These are phyloP conservation scores for Chrysochromulina parva DNA, from an alignment of 78 protist genomes.

Conservation along the genomic window DNA sequence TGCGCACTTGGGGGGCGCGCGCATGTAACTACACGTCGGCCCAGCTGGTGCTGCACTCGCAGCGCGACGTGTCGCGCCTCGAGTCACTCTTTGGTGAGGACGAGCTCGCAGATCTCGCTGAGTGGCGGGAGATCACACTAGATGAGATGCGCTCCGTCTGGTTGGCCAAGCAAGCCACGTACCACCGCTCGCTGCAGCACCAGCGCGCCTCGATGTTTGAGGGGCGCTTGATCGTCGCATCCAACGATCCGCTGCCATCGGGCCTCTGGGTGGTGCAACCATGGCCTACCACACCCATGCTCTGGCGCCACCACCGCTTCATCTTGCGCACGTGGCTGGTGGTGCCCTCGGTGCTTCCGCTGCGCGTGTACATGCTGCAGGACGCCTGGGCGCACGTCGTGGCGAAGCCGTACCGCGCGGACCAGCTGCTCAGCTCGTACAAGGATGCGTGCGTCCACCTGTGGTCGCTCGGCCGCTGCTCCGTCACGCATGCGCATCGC, in stretches of 20 bases:
- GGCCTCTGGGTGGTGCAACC: no score
- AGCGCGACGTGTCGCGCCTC: background rate
- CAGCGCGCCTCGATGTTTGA: background rate
- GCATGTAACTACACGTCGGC: background rate
- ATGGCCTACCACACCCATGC: no score
- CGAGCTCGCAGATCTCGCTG: background rate
- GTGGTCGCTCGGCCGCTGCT: background rate
- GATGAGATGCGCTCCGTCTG: background rate
- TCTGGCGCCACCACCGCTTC: no score
- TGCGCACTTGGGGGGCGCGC: background rate
- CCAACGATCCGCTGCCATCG: background rate
- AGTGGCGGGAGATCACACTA: background rate
- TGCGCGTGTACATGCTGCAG: background rate
- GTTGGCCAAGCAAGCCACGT: background rate
- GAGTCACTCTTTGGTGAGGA: background rate
- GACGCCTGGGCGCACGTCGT: background rate
- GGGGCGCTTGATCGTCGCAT: background rate
- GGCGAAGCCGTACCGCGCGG: background rate
- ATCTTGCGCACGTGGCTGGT: no score
- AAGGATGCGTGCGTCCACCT: background rate
- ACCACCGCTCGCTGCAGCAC: background rate
- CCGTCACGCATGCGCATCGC: background rate
- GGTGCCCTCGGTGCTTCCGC: background rate
- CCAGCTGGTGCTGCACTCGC: background rate
- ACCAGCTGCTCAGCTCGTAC: background rate